A percentile compares a stretch with the other conserved stretches of the same genome.
These are phyloP conservation scores for bread wheat (Triticum aestivum) DNA, from an alignment of 176 grass and related monocot species.

Conservation along the genomic window IWGSC_CS_RefSeq_v2.1 NC_057803.1:671613170-671613669, in stretches of 20 bases:
- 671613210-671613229: neutral
- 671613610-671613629: neutral
- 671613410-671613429: neutral
- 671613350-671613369: neutral
- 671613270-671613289: neutral
- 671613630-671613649: neutral
- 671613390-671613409: neutral
- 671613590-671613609: neutral
- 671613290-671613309: neutral
- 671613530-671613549: conserved; percentile 21
- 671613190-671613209: conserved; percentile 24
- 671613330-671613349: neutral
- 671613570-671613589: neutral
- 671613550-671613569: neutral
- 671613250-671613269: neutral
- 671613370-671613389: neutral
- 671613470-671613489: neutral
- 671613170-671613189: conserved; percentile 25
- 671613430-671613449: neutral
- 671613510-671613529: neutral
- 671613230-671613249: neutral
- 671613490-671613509: neutral
- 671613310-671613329: neutral
- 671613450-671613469: neutral
- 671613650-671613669: neutral